These are phyloP conservation scores for Aspergillus sp. DNA, from an alignment of 2,329 filamentous ascomycete genomes.

Conservation along the genomic window DNA sequence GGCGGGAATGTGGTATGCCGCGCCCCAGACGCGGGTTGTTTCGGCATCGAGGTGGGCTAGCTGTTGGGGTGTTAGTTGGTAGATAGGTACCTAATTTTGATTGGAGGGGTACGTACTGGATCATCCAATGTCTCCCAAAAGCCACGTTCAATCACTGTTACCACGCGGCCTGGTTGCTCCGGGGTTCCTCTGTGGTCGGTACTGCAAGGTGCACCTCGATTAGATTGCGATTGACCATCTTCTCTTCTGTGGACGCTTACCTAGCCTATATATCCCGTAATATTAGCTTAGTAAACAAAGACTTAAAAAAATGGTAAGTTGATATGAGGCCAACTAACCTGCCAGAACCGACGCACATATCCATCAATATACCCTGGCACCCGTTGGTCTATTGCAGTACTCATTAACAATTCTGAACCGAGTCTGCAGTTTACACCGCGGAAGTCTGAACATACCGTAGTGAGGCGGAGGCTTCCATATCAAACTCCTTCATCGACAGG, in stretches of 20 bases:
- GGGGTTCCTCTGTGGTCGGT: conserved; percentile 94
- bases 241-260: conserved; percentile 16
- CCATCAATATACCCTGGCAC: conserved; percentile 88
- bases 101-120: conserved; percentile 48
- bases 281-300: neutral
- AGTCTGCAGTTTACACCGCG: neutral
- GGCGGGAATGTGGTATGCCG: conserved; percentile 80
- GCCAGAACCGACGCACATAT: conserved; percentile 96
- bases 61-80: conserved; percentile 18
- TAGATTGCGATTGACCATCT: conserved; percentile 9
- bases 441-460: conserved; percentile 66
- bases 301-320: neutral
- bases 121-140: conserved; percentile 77
- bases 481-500: conserved; percentile 65
- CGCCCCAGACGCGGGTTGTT: conserved; percentile 74
- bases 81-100: neutral
- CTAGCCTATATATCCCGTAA: conserved; percentile 27
- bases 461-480: conserved; percentile 99
- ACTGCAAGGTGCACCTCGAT: conserved; percentile 48
- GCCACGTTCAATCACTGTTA: conserved; percentile 81
- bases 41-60: conserved; percentile 34
- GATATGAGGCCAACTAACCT: conserved; percentile 60
- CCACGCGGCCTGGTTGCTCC: conserved; percentile 82
- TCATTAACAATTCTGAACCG: neutral
- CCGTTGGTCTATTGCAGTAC: conserved; percentile 67